Percentiles rank a stretch among this genome's conserved stretches.
These are phyloP conservation scores for Suillus weaverae DNA, from an alignment of 768 basidiomycete genomes.

Conservation along the genomic window DNA sequence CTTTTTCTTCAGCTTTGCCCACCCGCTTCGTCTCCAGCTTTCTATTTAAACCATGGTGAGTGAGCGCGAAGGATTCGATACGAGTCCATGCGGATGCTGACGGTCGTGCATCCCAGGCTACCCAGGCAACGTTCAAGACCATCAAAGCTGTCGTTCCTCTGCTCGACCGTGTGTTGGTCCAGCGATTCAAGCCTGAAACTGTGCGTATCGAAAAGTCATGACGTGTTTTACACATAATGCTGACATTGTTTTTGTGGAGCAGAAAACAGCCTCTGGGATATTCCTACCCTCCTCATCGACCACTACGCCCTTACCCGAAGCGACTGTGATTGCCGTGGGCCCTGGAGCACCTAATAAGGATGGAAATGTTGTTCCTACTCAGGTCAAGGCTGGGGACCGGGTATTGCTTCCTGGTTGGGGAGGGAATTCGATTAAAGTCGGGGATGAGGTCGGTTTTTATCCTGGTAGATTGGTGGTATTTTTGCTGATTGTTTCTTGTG, in stretches of 20 bases:
- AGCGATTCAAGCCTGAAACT: constrained; percentile 95
- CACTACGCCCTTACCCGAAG: constrained; percentile 87
- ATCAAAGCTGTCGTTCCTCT: constrained; percentile 90
- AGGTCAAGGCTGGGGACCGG: constrained; percentile 86
- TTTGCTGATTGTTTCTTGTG: not conserved
- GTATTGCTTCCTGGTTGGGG: constrained; percentile 97
- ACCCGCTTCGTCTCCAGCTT: constrained; percentile 16
- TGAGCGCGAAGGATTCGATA: not conserved
- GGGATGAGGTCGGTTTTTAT: constrained; percentile 77
- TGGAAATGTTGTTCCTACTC: constrained; percentile 69
- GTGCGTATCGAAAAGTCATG: constrained; percentile 46
- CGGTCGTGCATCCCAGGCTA: constrained; percentile 46
- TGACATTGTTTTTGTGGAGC: not conserved
- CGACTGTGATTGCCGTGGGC: constrained; percentile 93
- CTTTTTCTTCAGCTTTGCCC: constrained; percentile 27
- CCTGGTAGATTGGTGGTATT: not conserved
- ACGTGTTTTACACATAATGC: not conserved
- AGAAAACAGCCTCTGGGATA: constrained; percentile 99
- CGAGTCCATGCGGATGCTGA: not conserved
- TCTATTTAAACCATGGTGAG: constrained; percentile 29
- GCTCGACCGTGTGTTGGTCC: constrained; percentile 94
- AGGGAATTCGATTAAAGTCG: constrained; percentile 92
- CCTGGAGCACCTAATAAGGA: constrained; percentile 93
- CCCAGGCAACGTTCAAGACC: constrained; percentile 92
- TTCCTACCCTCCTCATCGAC: constrained; percentile 94